Conservation (phyloP, 495 filamentous ascomycete species). For the Cudoniella acicularis region DNA sequence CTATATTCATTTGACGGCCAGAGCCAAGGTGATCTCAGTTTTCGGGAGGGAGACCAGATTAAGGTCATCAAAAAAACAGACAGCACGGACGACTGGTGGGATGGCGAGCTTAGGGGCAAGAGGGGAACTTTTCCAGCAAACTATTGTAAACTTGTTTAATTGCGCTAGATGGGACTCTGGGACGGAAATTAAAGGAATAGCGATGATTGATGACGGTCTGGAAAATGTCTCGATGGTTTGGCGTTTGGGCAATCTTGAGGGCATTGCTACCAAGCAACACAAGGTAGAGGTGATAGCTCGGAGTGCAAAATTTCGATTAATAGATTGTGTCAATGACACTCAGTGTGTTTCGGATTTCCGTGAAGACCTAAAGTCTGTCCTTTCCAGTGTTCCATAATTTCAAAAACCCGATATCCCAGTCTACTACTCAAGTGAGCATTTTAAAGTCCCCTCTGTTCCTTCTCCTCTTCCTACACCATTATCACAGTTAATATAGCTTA, state of each 20-base stretch:
- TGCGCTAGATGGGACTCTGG: background rate
- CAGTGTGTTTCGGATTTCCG: no score
- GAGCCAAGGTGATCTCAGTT: constrained; percentile 69
- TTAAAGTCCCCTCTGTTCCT: no score
- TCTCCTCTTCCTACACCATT: no score
- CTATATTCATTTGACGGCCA: constrained; percentile 77
- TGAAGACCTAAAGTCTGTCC: no score
- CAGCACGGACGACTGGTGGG: constrained; percentile 94
- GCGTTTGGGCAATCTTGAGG: background rate
- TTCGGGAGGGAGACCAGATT: constrained; percentile 82
- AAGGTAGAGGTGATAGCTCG: no score
- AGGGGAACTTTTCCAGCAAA: constrained; percentile 88
- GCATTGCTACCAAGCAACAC: no score
- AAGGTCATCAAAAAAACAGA: constrained; percentile 78
- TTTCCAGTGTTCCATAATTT: no score
- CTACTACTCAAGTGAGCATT: no score
- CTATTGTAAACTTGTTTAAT: constrained; percentile 53
- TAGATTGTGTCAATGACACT: no score
- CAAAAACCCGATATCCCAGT: no score
- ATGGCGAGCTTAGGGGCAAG: constrained; percentile 73
- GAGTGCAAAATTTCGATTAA: no score
- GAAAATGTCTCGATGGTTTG: background rate
- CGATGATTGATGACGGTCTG: background rate
- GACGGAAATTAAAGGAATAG: background rate
- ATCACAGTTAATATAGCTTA: no score